Percentiles rank a stretch among this genome's conserved stretches.
phyloP scores from a whole-genome alignment of 768 basidiomycete species.

The Sarcodon sp. region DNA sequence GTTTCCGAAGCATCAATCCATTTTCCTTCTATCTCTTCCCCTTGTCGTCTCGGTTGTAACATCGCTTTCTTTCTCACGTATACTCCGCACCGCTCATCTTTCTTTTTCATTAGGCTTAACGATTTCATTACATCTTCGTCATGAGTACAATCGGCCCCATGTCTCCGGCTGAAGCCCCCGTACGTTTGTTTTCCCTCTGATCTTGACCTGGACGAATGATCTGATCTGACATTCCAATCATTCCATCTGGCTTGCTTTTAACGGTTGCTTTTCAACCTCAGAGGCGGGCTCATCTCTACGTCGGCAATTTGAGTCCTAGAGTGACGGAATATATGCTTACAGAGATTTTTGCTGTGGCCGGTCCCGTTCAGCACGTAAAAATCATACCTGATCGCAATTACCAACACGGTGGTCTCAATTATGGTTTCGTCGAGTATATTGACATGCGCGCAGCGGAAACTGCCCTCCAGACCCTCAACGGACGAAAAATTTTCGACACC shows the following conservation, averaged over 20 bases:
- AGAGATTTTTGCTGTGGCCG: constrained; percentile 94
- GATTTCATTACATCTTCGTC: constrained; percentile 20
- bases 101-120: constrained; percentile 11
- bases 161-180: constrained; percentile 66
- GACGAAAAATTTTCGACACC: constrained; percentile 98
- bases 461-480: constrained; percentile 95
- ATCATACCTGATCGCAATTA: constrained; percentile 99
- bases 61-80: background rate
- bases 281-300: constrained; percentile 95
- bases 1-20: constrained; percentile 14
- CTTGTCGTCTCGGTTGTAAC: background rate
- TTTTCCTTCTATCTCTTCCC: constrained; percentile 23
- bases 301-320: constrained; percentile 94
- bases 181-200: constrained; percentile 23
- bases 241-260: background rate
- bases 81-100: constrained; percentile 6
- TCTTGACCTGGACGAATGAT: background rate
- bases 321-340: constrained; percentile 99
- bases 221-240: constrained; percentile 6
- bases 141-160: constrained; percentile 68
- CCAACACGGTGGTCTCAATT: constrained; percentile 98
- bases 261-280: constrained; percentile 19
- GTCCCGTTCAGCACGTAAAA: constrained; percentile 97
- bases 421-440: constrained; percentile 98
- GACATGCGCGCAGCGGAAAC: constrained; percentile 99